Base-by-base conservation (phyloP, 768 basidiomycete genomes). In the Hirschioporus abietinus region DNA sequence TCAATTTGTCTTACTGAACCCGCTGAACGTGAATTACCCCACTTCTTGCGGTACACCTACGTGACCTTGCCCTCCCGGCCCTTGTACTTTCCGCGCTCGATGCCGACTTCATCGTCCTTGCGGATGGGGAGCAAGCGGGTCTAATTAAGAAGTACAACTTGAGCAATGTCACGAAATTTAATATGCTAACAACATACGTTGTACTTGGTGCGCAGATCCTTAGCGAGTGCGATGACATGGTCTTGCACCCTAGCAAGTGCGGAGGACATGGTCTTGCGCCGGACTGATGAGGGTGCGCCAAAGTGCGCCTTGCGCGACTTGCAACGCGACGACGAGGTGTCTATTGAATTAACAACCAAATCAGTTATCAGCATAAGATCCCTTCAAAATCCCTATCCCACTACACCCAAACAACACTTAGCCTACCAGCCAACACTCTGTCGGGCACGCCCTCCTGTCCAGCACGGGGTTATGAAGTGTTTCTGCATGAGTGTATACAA, bases 241-340 rank as follows among this genome's bases (percentile, higher is more conserved):
- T n/a, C n/a, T n/a, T n/a, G n/a, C n/a, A n/a, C n/a, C n/a, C n/a
- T n/a, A n/a, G n/a, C n/a, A n/a, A n/a, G n/a, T n/a, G 95, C 83
- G 67, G 96, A 94, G 70, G 93, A 95, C 97, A 99, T 98, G 74
- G 98, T 95, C 82, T 93, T 95, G 78, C 97, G 90, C 78, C 96
- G 93, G 74, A 93, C 83, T 62, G 93, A 95, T 60, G 96, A 98
- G 63, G 96, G 93, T 58, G 96, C 96, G 64, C 85, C 85, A 81
- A 99, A 98, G 86, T 99, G 97, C 72, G 92, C 92, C 88, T 97
- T 98, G 84, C 95, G 94, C 74, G 90, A 88, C 88, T 98, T 99
- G 87, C 97, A 93, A 78, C 95, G 89, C 75, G 93, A 94, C 71
- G 92, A 93, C 70, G 95, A 93, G 75, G 91, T 87, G 76, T 92